Conservation (phyloP, 805 yeast genomes). For the Candida chauliodis region DNA sequence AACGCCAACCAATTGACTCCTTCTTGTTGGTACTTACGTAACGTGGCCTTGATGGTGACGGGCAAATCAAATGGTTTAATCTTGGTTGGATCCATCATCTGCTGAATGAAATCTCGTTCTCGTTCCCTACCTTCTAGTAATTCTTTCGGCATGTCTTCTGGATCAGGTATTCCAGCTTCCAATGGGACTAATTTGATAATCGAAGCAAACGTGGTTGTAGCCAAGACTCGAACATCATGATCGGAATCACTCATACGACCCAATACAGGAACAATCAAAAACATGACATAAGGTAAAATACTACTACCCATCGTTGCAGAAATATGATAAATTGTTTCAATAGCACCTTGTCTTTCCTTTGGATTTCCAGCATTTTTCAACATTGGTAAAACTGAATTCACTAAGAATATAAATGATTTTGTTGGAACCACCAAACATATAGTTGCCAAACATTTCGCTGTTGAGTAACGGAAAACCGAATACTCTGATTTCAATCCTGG, state of each 20-base stretch:
- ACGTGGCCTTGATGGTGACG: slow-evolving; percentile 85
- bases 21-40: slow-evolving; percentile 94
- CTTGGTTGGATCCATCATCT: slow-evolving; percentile 96
- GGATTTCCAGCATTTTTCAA: slow-evolving; percentile 70
- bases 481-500: slow-evolving; percentile 62
- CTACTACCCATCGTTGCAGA: slow-evolving; percentile 81
- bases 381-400: slow-evolving; percentile 76
- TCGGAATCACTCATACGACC: slow-evolving; percentile 98
- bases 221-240: slow-evolving; percentile 78
- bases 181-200: slow-evolving; percentile 93
- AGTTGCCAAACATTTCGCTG: slow-evolving; percentile 85
- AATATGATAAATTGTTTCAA: slow-evolving; percentile 85
- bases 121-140: slow-evolving; percentile 84
- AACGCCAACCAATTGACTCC: slow-evolving; percentile 99
- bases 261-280: slow-evolving; percentile 90
- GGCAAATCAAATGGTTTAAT: slow-evolving; percentile 86
- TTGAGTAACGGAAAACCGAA: slow-evolving; percentile 83
- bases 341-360: slow-evolving; percentile 85
- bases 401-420: slow-evolving; percentile 70
- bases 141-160: slow-evolving; percentile 82
- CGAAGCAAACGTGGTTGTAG: slow-evolving; percentile 95
- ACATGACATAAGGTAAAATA: slow-evolving; percentile 91
- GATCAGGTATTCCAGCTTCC: slow-evolving; percentile 97
- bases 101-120: slow-evolving; percentile 91
- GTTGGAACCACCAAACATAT: slow-evolving; percentile 69